These are phyloP conservation scores for Wickerhamomyces canadensis DNA, from an alignment of 805 yeast species.

Conservation along the genomic window DNA sequence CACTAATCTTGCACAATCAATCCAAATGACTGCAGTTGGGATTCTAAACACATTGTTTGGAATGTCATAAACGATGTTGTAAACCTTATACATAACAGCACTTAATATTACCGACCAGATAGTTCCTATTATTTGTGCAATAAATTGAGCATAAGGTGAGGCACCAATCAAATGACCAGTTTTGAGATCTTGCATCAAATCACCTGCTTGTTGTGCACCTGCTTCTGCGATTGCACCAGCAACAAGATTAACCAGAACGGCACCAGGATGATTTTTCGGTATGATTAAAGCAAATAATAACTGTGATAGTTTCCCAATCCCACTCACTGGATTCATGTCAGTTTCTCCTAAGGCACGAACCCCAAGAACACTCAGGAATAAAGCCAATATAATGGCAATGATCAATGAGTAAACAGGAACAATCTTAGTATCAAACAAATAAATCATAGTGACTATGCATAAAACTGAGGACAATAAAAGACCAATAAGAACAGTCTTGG, in stretches of 20 bases:
- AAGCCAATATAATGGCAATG: conserved; percentile 67
- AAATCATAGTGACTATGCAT: conserved; percentile 59
- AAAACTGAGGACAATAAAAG: conserved; percentile 57
- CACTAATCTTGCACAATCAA: conserved; percentile 89
- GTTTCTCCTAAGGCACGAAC: conserved; percentile 96
- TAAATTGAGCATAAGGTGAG: conserved; percentile 85
- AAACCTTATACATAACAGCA: conserved; percentile 74
- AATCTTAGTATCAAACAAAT: conserved; percentile 57
- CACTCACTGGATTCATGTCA: conserved; percentile 93
- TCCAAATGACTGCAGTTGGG: conserved; percentile 96
- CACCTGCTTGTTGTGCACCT: conserved; percentile 99
- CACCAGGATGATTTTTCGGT: conserved; percentile 71
- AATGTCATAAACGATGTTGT: conserved; percentile 76
- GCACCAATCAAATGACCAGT: conserved; percentile 92
- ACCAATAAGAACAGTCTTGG: conserved; percentile 49
- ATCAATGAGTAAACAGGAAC: conserved; percentile 69
- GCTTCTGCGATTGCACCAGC: conserved; percentile 99
- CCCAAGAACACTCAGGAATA: conserved; percentile 77
- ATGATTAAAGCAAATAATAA: conserved; percentile 77
- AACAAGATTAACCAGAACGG: conserved; percentile 76
- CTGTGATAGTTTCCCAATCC: conserved; percentile 92
- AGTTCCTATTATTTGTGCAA: conserved; percentile 88
- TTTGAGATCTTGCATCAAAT: conserved; percentile 93
- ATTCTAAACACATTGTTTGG: conserved; percentile 80
- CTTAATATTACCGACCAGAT: conserved; percentile 76